Percentiles rank a stretch among this genome's conserved stretches.
Conservation (phyloP, 1,284 basidiomycete genomes). For the Takashimella koratensis region DNA sequence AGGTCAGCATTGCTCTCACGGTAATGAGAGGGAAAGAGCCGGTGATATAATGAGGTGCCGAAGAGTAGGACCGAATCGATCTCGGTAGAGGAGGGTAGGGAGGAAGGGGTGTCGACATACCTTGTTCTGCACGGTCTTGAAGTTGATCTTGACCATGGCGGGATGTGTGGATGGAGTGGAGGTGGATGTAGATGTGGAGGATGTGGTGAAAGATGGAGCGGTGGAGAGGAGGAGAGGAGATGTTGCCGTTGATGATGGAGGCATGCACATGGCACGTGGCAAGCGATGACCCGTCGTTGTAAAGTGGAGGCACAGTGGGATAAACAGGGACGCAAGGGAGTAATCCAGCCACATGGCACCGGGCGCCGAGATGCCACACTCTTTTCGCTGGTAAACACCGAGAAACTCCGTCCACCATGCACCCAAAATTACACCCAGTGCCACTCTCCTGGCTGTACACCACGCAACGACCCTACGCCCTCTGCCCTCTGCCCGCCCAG, state of each 20-base stretch:
- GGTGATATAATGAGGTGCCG: background rate
- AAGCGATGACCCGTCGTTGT: background rate
- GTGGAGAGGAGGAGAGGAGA: background rate
- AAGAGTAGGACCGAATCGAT: background rate
- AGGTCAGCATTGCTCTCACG: slow-evolving; percentile 10
- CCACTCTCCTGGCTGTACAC: too few species aligned
- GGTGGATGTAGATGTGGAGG: slow-evolving; percentile 2
- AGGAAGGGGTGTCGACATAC: slow-evolving; percentile 53
- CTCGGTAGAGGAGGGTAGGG: background rate
- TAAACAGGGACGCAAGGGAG: background rate
- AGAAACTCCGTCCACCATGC: background rate
- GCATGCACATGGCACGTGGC: too few species aligned
- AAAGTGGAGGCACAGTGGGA: background rate
- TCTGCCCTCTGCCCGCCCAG: background rate
- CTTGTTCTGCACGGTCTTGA: slow-evolving; percentile 92
- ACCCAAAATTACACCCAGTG: background rate
- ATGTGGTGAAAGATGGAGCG: background rate
- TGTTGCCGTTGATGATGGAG: too few species aligned
- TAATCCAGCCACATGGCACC: background rate
- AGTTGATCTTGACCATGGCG: slow-evolving; percentile 77
- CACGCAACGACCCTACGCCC: too few species aligned
- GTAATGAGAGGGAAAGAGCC: too few species aligned
- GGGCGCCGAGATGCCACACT: background rate
- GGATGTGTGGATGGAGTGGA: slow-evolving; percentile 2
- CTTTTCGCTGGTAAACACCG: background rate